Conservation (phyloP, 2,329 filamentous ascomycete genomes). For the Aspergillus bombycis region DNA sequence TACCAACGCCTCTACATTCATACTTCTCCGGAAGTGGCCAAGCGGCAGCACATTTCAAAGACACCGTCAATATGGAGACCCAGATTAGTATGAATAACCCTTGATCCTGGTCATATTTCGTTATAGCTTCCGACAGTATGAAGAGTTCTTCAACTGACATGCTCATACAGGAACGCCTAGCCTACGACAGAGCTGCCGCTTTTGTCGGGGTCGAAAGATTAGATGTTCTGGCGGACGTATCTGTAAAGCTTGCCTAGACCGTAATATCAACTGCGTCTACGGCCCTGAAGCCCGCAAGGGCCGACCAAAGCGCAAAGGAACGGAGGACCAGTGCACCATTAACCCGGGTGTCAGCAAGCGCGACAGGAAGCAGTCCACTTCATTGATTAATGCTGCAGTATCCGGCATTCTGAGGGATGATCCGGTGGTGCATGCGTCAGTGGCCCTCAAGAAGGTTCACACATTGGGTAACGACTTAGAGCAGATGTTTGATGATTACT, state of each 20-base stretch:
- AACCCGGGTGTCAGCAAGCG: background rate
- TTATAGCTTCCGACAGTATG: background rate
- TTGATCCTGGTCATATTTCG: background rate
- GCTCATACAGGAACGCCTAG: slow-evolving; percentile 6
- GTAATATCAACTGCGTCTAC: slow-evolving; percentile 13
- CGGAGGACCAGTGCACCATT: background rate
- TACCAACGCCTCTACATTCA: background rate
- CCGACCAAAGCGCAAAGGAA: slow-evolving; percentile 6
- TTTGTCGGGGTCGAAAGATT: slow-evolving; percentile 13
- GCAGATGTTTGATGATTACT: slow-evolving; percentile 9
- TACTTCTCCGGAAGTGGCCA: background rate
- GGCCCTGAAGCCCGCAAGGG: slow-evolving; percentile 14
- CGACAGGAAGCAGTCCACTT: background rate
- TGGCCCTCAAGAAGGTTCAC: background rate
- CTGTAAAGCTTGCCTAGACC: slow-evolving; percentile 9
- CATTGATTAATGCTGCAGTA: background rate
- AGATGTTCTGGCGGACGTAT: slow-evolving; percentile 12
- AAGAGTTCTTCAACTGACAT: slow-evolving; percentile 1
- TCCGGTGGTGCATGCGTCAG: background rate
- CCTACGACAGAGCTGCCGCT: slow-evolving; percentile 13
- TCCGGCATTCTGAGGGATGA: background rate
- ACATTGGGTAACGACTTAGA: slow-evolving; percentile 8
- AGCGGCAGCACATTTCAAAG: background rate
- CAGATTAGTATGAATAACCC: background rate
- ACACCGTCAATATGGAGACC: background rate